Evolutionary conservation across 805 yeast species (phyloP), one percentile per base, ranked within the genome.

Genomic region (Nakazawaea ishiwadae): DNA sequence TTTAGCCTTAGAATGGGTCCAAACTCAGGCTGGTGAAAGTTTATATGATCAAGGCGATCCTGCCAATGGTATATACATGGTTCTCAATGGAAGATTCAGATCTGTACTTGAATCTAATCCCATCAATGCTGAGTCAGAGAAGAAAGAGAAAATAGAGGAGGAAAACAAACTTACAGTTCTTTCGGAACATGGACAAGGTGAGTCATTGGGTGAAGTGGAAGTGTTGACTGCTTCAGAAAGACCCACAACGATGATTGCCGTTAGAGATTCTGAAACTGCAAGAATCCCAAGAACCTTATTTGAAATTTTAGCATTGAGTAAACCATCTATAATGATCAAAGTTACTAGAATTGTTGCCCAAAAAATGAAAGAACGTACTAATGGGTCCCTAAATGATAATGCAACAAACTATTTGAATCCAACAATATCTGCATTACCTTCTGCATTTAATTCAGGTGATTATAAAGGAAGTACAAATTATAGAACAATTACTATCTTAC

Each of bases 1-100:
- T 55, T 87, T 85, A 60, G 96, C 97, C 0, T 65, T 93, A 39
- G 99, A 93, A 59, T 91, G 98, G 98, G 79, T 90, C 31, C 96
- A 88, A 45, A 69, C 85, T 10, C 79, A 79, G n/a, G 91, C 97
- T 1, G 96, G 97, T 0, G 81, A 82, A 37, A 71, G 81, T 0
- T 60, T 93, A 16, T 88, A 84, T 52, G 72, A 78, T 2, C 93
- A 91, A 56, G 95, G 88, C 1, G 93, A 87, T 39, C 73, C 75
- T 15, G 96, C 98, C 0, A 90, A 88, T 56, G 96, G 96, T 16
- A 85, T 91, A 29, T 91, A 88, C 54, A 78, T 90, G 32, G 93
- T 91, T 1, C 60, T 91, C 20, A 90, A 88, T 61, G 98, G 98
- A 4, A 73, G 98, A 40, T 70, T 90, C 48, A 68, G 97, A 35